Evolutionary conservation across 1,139 yeast genomes (phyloP).

Genomic region (Debaryomycetaceae sp.): DNA sequence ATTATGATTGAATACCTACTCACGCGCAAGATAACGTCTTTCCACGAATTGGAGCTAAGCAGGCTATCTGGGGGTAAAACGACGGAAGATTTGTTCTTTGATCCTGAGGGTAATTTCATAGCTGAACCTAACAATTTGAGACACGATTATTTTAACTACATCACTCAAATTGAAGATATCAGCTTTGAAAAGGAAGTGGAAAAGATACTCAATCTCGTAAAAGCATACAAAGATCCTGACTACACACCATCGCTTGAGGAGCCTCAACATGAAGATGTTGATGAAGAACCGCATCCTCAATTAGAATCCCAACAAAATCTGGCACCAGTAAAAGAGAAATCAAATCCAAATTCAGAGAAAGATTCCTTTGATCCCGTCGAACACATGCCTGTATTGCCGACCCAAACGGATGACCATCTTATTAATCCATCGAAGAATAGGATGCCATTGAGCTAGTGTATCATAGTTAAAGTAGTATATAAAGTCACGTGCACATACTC

Average conservation of each 20-base stretch:
- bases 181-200: background rate
- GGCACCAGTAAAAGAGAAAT: background rate
- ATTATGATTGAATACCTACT: slow-evolving; percentile 28
- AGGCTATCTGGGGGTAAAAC: slow-evolving; percentile 12
- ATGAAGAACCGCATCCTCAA: slow-evolving; percentile 1
- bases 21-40: slow-evolving; percentile 24
- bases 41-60: slow-evolving; percentile 30
- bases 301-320: slow-evolving; percentile 6
- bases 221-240: background rate
- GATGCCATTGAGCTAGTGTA: background rate
- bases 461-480: background rate
- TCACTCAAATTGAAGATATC: background rate
- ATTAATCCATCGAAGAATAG: background rate
- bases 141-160: slow-evolving; percentile 18
- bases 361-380: background rate
- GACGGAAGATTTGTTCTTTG: slow-evolving; percentile 14
- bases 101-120: slow-evolving; percentile 7
- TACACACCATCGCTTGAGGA: background rate
- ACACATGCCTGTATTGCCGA: background rate
- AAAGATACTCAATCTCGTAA: background rate
- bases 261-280: background rate
- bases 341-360: background rate
- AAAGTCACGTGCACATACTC: background rate
- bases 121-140: slow-evolving; percentile 16
- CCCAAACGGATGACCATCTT: background rate